A percentile compares a stretch with the other conserved stretches of the same genome.
Evolutionary conservation across 2,329 filamentous ascomycete species (phyloP).

Genomic region (Arthrinium phaeospermum): DNA sequence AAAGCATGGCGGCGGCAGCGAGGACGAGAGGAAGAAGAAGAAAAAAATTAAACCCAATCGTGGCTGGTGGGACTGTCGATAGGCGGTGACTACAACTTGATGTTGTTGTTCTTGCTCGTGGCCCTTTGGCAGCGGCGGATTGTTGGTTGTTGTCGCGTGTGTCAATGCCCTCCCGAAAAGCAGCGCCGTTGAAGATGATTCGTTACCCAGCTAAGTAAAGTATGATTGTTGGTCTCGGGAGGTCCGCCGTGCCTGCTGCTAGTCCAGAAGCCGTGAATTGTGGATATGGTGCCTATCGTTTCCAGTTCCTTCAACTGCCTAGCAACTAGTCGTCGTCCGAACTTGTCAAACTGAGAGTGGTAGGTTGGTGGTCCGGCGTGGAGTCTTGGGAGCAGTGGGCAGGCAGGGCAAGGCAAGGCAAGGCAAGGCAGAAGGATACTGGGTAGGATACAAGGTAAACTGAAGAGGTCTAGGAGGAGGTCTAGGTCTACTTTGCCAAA

Average conservation of each 20-base stretch:
- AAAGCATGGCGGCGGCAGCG: constrained; percentile 14
- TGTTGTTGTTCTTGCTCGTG: not conserved
- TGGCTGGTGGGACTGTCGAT: not conserved
- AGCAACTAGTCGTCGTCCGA: not conserved
- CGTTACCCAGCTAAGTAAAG: constrained; percentile 15
- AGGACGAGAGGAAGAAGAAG: not conserved
- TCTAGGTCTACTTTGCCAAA: not conserved
- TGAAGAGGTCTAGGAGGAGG: not conserved
- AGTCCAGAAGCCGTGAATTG: constrained; percentile 7
- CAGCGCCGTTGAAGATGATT: constrained; percentile 17
- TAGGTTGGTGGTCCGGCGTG: not conserved
- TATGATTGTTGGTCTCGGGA: constrained; percentile 17
- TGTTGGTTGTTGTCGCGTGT: constrained; percentile 15
- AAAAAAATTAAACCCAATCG: not conserved
- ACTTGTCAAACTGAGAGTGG: not conserved
- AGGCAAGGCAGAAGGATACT: not conserved
- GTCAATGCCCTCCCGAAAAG: constrained; percentile 12
- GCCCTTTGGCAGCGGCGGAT: not conserved
- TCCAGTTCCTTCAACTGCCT: not conserved
- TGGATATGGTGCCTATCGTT: constrained; percentile 5
- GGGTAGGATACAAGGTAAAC: not conserved
- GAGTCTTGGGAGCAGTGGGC: not conserved
- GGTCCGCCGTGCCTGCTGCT: not conserved
- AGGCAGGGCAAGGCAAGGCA: not conserved
- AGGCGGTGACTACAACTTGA: not conserved